Evolutionary conservation across 371 early-diverging fungal genomes (phyloP), one percentile per base, ranked within the genome.

Genomic region (Rhizopus stolonifer): DNA sequence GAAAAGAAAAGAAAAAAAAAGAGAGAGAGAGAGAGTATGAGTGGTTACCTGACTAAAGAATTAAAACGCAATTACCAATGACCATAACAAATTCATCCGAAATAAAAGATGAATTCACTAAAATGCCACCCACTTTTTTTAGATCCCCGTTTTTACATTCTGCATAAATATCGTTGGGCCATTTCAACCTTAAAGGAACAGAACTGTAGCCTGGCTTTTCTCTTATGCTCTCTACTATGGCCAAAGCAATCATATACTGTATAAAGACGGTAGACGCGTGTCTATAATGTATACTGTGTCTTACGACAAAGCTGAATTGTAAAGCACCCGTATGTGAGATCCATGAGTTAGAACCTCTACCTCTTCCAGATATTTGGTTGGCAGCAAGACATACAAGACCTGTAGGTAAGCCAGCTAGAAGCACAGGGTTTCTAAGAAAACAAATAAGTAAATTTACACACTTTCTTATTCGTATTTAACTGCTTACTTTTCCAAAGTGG

Each of bases 91-190:
- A 95, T 52, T 78, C 77, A 23, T 84, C 75, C 13, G 69, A 64
- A 46, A 67, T 55, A 70, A 79, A 88, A 38, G 82, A 83, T 0
- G 91, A 91, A 58, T 87, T 89, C 39, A 93, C 89, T 14, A 96
- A 70, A 4, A 95, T 80, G 0, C 96, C 96, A 33, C 94, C 93
- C 25, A 96, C 66, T 49, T 70, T 81, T 65, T 93, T 92, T 21
- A 81, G 59, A n/a, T n/a, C n/a, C 14, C 56, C 36, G 8, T 54
- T 22, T 0, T 36, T 42, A 1, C 70, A 50, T 51, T 79, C 65
- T 0, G 79, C 85, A 65, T 95, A 95, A 15, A 98, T 79, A 62
- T 98, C 98, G 57, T 96, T 98, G 13, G 98, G 98, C 98, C 98
- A 98, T 66, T 98, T 98, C 29, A 98, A 67, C 31, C 81, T 79